These are phyloP conservation scores for Penicillium digitatum DNA, from an alignment of 2,329 filamentous ascomycete species.

Conservation along the genomic window DNA sequence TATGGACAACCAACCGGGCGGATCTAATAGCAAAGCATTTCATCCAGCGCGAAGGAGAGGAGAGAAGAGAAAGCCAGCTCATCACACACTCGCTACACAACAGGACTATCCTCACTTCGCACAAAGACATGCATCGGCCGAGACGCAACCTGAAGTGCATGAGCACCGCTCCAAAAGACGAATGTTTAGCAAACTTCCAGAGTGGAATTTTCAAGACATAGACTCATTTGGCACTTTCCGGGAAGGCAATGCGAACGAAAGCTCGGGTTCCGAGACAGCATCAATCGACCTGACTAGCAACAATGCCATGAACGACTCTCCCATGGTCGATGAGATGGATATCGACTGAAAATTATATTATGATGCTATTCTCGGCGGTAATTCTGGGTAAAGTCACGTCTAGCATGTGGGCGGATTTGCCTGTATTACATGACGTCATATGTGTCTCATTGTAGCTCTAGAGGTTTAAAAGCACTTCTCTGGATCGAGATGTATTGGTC, in stretches of 20 bases:
- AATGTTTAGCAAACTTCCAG: constrained; percentile 21
- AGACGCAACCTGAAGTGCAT: constrained; percentile 12
- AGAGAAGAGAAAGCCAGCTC: constrained; percentile 35
- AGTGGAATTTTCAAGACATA: constrained; percentile 8
- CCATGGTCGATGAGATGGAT: constrained; percentile 33
- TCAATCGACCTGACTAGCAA: constrained; percentile 22
- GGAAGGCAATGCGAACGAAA: constrained; percentile 16
- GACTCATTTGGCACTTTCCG: constrained; percentile 16
- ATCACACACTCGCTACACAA: constrained; percentile 9
- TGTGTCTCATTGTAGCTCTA: constrained; percentile 13
- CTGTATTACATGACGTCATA: constrained; percentile 34
- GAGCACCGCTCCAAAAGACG: constrained; percentile 25
- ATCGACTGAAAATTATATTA: constrained; percentile 26
- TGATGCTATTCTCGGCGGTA: not conserved
- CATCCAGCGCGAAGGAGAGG: constrained; percentile 23
- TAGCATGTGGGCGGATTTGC: not conserved
- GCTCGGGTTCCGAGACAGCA: constrained; percentile 20
- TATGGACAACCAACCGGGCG: constrained; percentile 30
- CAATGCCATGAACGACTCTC: constrained; percentile 12
- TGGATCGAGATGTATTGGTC: not conserved
- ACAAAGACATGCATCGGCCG: constrained; percentile 6
- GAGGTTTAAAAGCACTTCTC: not conserved
- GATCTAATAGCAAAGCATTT: constrained; percentile 5
- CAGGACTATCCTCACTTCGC: constrained; percentile 5
- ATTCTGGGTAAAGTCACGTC: not conserved